Conservation (phyloP, 306 rosid genomes). For the Styphnolobium japonicum region DNA sequence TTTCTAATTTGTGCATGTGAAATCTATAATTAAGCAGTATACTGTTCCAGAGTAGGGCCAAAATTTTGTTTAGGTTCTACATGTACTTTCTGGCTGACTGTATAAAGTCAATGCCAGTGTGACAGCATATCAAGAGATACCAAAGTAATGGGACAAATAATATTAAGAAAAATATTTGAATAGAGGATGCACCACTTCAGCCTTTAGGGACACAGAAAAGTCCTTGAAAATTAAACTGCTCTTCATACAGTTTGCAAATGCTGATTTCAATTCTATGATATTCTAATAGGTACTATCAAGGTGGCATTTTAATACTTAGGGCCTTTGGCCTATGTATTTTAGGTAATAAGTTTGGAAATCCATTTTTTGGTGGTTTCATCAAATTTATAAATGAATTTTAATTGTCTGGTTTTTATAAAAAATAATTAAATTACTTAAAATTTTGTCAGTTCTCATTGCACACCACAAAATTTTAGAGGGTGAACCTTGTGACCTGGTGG, state of each 20-base stretch:
- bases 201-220: background rate
- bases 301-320: background rate
- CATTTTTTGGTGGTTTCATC: background rate
- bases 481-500: background rate
- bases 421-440: background rate
- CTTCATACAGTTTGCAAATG: too few relatives aligned
- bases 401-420: background rate
- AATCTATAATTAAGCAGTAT: background rate
- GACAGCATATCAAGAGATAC: background rate
- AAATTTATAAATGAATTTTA: background rate
- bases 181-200: background rate
- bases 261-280: background rate
- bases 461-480: background rate
- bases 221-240: constrained; percentile 10
- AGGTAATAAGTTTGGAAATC: background rate
- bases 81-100: background rate
- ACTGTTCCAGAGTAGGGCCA: background rate
- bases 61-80: background rate
- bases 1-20: background rate
- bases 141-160: background rate
- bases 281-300: background rate
- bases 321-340: background rate
- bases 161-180: background rate
- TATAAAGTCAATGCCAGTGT: background rate
- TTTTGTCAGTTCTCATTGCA: background rate